These are phyloP conservation scores for Fusarium transvaalense DNA, from an alignment of 2,329 filamentous ascomycete species.

Conservation along the genomic window DNA sequence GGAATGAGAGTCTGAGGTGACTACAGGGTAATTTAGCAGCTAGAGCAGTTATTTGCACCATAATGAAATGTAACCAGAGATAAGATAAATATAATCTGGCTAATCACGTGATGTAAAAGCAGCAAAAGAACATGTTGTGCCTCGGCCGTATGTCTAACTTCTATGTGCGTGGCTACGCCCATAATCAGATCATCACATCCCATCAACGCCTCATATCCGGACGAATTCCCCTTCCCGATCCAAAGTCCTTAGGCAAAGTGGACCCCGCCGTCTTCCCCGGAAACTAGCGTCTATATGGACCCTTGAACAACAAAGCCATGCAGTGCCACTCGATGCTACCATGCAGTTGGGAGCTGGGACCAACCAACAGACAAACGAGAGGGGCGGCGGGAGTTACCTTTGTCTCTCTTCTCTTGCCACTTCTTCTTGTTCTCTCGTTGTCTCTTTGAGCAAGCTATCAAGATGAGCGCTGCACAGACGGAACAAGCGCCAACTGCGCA, in stretches of 20 bases:
- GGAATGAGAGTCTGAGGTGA: no score
- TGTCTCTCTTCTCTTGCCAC: not conserved
- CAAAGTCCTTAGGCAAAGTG: not conserved
- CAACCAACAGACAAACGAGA: constrained; percentile 4
- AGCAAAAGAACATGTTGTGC: not conserved
- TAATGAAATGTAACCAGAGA: not conserved
- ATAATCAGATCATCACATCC: constrained; percentile 1
- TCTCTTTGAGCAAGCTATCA: rapidly evolving
- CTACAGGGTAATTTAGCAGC: no score
- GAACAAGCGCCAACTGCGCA: not conserved
- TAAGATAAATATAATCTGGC: not conserved
- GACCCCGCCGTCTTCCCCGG: constrained; percentile 17
- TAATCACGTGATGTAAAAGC: not conserved
- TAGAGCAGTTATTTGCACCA: no score
- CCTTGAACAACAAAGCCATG: constrained; percentile 5
- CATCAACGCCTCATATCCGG: constrained; percentile 1
- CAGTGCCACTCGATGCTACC: not conserved
- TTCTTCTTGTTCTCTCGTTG: not conserved
- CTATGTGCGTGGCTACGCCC: not conserved
- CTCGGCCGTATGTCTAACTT: not conserved
- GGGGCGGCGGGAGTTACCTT: not conserved
- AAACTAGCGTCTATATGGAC: constrained; percentile 3
- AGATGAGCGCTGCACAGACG: constrained; percentile 10
- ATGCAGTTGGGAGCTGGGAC: constrained; percentile 17
- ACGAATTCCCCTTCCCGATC: constrained; percentile 1